Percentiles rank a stretch among this genome's conserved stretches.
These are phyloP conservation scores for Phialocephala sp. DNA, from an alignment of 2,329 filamentous ascomycete genomes.

Conservation along the genomic window DNA sequence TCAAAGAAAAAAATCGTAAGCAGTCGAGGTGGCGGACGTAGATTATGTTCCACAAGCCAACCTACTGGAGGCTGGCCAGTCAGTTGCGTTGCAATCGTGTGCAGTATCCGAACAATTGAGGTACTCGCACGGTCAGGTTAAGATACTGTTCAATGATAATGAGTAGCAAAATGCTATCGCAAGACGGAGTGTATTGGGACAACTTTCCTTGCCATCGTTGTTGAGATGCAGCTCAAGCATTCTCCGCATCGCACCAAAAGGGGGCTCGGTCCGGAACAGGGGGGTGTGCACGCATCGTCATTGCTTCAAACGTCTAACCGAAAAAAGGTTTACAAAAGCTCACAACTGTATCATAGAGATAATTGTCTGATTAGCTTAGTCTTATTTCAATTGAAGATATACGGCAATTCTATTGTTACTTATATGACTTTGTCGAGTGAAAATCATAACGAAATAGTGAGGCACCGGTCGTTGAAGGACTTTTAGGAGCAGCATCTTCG, in stretches of 20 bases:
- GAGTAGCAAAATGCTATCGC: background rate
- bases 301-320: background rate
- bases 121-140: background rate
- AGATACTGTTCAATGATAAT: background rate
- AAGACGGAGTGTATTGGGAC: background rate
- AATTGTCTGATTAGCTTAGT: no score
- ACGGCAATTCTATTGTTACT: no score
- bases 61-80: background rate
- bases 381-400: no score
- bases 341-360: no score
- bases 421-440: no score
- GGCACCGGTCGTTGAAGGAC: background rate
- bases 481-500: background rate
- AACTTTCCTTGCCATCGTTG: background rate
- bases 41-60: background rate
- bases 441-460: no score
- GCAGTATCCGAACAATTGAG: background rate
- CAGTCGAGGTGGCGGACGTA: background rate
- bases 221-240: background rate
- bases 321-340: background rate
- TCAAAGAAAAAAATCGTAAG: background rate
- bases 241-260: background rate
- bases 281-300: conserved; percentile 3
- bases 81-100: background rate
- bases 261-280: background rate